These are phyloP conservation scores for Maudiozyma saulgeensis DNA, from an alignment of 805 yeast genomes.

Conservation along the genomic window DNA sequence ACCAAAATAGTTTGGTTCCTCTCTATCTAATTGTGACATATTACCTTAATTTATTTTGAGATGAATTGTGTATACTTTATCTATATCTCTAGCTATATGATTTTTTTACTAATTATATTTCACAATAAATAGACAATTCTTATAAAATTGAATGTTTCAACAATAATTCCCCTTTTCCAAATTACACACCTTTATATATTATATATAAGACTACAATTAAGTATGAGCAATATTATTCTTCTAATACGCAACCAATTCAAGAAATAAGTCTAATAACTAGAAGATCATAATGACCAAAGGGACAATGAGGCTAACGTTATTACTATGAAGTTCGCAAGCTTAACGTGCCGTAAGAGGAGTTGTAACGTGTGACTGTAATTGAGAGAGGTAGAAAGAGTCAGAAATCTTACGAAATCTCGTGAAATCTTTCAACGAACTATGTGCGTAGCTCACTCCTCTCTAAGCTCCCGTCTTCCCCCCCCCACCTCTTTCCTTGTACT, in stretches of 20 bases:
- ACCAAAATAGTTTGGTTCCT: slow-evolving; percentile 77
- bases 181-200: background rate
- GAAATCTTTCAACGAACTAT: background rate
- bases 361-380: background rate
- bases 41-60: background rate
- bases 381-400: background rate
- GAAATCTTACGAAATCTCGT: background rate
- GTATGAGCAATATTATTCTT: background rate
- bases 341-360: too few species aligned
- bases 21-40: slow-evolving; percentile 39
- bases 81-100: too few species aligned
- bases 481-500: too few species aligned
- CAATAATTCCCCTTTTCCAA: background rate
- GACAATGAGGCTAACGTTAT: too few species aligned
- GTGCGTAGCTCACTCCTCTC: background rate
- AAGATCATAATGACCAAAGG: too few species aligned
- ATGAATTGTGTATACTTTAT: background rate
- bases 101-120: too few species aligned
- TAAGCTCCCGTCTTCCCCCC: background rate
- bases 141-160: background rate
- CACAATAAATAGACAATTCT: too few species aligned
- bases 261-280: too few species aligned
- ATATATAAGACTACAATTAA: background rate
- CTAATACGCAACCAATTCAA: background rate
- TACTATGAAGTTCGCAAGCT: too few species aligned